These are phyloP conservation scores for Pseudotsuga menziesii DNA, from an alignment of 75 land plant genomes.

Conservation along the genomic window DNA sequence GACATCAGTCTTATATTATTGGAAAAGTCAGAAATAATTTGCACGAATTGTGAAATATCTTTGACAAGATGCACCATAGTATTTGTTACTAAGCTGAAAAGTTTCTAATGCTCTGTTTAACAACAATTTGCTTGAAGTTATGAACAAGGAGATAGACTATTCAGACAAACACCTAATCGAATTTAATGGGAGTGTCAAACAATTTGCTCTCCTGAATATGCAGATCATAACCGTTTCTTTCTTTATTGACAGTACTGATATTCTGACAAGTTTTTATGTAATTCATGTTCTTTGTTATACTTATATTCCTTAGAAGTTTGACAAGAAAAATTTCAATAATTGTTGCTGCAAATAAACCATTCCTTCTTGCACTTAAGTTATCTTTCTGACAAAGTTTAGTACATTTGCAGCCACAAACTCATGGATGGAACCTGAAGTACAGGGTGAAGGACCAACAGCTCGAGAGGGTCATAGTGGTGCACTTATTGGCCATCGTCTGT, in stretches of 20 bases:
- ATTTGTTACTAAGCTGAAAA: too few species aligned
- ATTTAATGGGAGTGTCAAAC: too few species aligned
- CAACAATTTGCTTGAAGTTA: too few species aligned
- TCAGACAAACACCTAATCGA: too few species aligned
- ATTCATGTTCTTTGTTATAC: neutral
- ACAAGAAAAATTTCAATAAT: neutral
- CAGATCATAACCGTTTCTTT: neutral
- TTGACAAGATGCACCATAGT: too few species aligned
- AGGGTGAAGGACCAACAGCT: conserved; percentile 34
- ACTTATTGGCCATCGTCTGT: conserved; percentile 26
- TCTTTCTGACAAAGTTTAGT: neutral
- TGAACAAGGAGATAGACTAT: too few species aligned
- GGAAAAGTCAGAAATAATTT: too few species aligned
- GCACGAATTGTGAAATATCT: too few species aligned
- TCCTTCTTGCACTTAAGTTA: neutral
- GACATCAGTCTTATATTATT: too few species aligned
- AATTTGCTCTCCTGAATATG: too few species aligned
- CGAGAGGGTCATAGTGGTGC: conserved; percentile 53
- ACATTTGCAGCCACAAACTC: conserved; percentile 26
- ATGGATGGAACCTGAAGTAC: conserved; percentile 28
- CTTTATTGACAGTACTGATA: neutral
- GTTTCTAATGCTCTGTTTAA: too few species aligned
- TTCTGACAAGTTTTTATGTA: neutral
- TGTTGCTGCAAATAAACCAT: too few species aligned
- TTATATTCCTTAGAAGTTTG: neutral